Percentiles rank a stretch among this genome's conserved stretches.
Conservation (phyloP, 1,284 basidiomycete species). For the Agaricales sp. region DNA sequence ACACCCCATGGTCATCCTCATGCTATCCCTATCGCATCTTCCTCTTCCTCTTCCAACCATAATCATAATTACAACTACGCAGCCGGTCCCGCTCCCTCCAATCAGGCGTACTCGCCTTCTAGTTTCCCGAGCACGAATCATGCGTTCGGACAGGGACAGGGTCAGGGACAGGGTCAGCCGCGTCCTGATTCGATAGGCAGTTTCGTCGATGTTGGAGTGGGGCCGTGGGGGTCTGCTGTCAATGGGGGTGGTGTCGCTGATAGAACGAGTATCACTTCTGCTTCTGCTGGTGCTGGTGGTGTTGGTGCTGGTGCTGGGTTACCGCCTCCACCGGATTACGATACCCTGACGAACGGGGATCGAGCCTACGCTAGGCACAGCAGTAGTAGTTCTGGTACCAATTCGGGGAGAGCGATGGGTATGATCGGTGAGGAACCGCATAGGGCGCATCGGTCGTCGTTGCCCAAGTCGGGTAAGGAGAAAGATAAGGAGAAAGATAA, state of each 20-base stretch:
- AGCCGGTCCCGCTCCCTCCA: neutral
- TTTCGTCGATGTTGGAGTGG: neutral
- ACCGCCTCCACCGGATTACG: neutral
- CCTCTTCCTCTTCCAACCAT: neutral
- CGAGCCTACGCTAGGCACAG: neutral
- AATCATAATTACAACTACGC: no score
- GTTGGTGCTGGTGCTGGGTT: neutral
- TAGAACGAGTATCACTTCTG: no score
- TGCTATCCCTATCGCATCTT: neutral
- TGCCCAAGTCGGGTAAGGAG: conserved; percentile 9
- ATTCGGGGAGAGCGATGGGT: neutral
- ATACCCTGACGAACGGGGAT: neutral
- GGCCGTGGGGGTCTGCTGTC: neutral
- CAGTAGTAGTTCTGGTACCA: neutral
- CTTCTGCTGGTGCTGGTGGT: neutral
- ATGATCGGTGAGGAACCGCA: neutral
- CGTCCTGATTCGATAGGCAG: neutral
- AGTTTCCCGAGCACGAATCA: no score
- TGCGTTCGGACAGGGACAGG: no score
- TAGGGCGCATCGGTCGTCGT: neutral
- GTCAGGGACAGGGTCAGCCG: no score
- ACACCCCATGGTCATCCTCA: no score
- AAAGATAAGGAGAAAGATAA: conserved; percentile 12
- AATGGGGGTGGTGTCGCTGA: no score
- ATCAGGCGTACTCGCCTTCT: no score